phyloP scores from a whole-genome alignment of 495 filamentous ascomycete species.

The Aspergillus leporis region DNA sequence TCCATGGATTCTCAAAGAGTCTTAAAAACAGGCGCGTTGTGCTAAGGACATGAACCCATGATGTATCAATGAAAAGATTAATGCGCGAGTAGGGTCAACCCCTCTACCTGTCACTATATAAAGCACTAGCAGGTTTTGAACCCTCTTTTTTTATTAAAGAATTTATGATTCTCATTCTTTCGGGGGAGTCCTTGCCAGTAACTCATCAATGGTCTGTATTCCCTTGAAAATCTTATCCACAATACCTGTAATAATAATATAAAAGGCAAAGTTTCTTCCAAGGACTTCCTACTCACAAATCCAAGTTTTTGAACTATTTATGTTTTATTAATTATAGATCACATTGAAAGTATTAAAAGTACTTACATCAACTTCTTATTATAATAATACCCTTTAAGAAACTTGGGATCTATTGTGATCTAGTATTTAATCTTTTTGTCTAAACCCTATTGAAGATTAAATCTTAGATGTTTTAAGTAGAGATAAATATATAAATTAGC shows the following conservation, averaged over 20 bases:
- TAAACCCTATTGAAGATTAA: conserved; percentile 17
- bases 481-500: neutral
- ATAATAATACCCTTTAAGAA: conserved; percentile 23
- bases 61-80: conserved; percentile 7
- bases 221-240: conserved; percentile 9
- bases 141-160: neutral
- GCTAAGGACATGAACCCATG: conserved; percentile 4
- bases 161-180: conserved; percentile 7
- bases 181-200: neutral
- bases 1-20: conserved; percentile 4
- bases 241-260: conserved; percentile 16
- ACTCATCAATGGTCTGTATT: conserved; percentile 5
- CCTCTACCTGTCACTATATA: conserved; percentile 6
- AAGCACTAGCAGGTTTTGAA: conserved; percentile 3
- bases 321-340: neutral
- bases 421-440: conserved; percentile 16
- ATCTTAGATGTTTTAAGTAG: conserved; percentile 16
- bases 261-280: conserved; percentile 24
- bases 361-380: conserved; percentile 13
- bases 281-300: conserved; percentile 22
- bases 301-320: conserved; percentile 21
- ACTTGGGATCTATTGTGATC: conserved; percentile 24
- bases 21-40: conserved; percentile 3
- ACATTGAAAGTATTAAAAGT: conserved; percentile 6
- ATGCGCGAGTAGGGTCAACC: neutral